Conservation (phyloP, 345 rosid species). For the Eutrema yunnanense region DNA sequence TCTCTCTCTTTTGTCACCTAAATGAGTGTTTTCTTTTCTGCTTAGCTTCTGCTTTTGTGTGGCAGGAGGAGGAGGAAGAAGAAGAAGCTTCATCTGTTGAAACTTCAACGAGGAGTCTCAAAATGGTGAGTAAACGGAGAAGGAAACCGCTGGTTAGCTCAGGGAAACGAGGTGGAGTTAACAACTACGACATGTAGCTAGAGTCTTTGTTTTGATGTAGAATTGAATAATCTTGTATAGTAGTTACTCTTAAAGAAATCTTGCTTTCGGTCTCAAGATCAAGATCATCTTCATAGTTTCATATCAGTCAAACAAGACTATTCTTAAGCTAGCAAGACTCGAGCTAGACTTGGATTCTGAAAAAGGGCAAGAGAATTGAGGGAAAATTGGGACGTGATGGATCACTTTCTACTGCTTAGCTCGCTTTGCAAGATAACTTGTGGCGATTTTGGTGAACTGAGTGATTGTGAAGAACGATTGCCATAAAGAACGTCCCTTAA, state of each 20-base stretch:
- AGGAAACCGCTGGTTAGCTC: slow-evolving; percentile 17
- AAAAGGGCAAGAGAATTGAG: not conserved
- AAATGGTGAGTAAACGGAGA: not conserved
- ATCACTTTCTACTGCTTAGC: slow-evolving; percentile 35
- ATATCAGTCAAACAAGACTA: slow-evolving; percentile 7
- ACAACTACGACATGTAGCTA: slow-evolving; percentile 17
- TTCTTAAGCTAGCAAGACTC: slow-evolving; percentile 16
- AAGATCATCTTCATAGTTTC: slow-evolving; percentile 1
- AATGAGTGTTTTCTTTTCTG: not conserved
- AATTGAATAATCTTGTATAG: not conserved
- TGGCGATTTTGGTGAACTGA: slow-evolving; percentile 38
- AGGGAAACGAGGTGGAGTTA: slow-evolving; percentile 25
- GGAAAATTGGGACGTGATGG: not conserved
- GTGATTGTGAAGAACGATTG: slow-evolving; percentile 43
- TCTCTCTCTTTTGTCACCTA: not conserved
- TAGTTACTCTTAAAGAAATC: not conserved
- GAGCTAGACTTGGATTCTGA: not conserved
- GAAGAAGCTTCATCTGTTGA: slow-evolving; percentile 6
- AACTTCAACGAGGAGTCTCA: slow-evolving; percentile 17
- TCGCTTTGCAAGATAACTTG: slow-evolving; percentile 41
- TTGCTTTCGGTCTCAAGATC: not conserved
- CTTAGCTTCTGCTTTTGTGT: not conserved
- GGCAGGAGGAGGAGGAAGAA: slow-evolving; percentile 13
- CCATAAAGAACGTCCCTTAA: slow-evolving; percentile 59
- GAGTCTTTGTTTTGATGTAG: not conserved